A percentile compares a stretch with the other conserved stretches of the same genome.
These are phyloP conservation scores for Suillus weaverae DNA, from an alignment of 768 basidiomycete genomes.

Conservation along the genomic window DNA sequence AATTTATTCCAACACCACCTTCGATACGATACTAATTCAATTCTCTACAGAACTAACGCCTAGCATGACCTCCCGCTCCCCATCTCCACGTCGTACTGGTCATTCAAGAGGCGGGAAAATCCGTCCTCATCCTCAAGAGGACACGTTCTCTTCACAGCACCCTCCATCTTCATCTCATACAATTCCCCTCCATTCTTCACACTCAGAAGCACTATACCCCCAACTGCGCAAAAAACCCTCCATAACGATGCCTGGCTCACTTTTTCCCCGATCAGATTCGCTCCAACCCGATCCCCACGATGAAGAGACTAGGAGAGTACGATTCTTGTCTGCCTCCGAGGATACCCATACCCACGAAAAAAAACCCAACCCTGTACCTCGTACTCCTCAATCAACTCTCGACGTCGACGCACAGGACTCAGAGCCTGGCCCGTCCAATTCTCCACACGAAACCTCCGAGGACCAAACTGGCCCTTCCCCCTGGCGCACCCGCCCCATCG, in stretches of 20 bases:
- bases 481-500: slow-evolving; percentile 33
- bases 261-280: slow-evolving; percentile 75
- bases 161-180: slow-evolving; percentile 19
- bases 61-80: slow-evolving; percentile 21
- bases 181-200: slow-evolving; percentile 23
- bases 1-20: not conserved
- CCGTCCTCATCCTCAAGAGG: slow-evolving; percentile 2
- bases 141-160: slow-evolving; percentile 15
- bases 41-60: slow-evolving; percentile 21
- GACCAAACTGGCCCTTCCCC: slow-evolving; percentile 27
- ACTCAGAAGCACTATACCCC: slow-evolving; percentile 12
- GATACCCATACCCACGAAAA: not conserved
- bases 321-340: not conserved
- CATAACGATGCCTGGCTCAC: slow-evolving; percentile 75
- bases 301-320: not conserved
- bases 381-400: not conserved
- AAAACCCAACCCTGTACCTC: not conserved
- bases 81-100: slow-evolving; percentile 14
- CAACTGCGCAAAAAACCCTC: slow-evolving; percentile 36
- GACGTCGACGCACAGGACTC: slow-evolving; percentile 5
- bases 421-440: slow-evolving; percentile 20
- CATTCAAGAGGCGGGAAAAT: not conserved
- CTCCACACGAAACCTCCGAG: slow-evolving; percentile 10
- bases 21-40: slow-evolving; percentile 10
- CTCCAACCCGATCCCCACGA: slow-evolving; percentile 43